A percentile compares a stretch with the other conserved stretches of the same genome.
Evolutionary conservation across 2,329 filamentous ascomycete species (phyloP).

Genomic region (Monascus ruber): DNA sequence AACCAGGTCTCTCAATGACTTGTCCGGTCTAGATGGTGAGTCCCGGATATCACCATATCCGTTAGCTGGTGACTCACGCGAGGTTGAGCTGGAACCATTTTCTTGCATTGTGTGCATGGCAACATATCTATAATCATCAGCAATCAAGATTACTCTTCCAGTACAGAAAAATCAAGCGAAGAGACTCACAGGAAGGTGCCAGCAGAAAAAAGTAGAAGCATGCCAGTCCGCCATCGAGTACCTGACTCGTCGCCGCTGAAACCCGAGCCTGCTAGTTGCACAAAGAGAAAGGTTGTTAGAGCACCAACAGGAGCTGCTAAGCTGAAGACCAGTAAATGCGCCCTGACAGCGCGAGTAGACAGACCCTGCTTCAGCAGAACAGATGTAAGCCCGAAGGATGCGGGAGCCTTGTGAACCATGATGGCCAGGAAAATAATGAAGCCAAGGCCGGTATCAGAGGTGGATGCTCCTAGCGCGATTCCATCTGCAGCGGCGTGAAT

Average conservation of each 20-base stretch:
- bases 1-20: slow-evolving; percentile 34
- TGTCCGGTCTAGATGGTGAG: slow-evolving; percentile 18
- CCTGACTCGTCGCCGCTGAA: slow-evolving; percentile 41
- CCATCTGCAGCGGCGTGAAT: slow-evolving; percentile 94
- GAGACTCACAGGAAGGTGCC: slow-evolving; percentile 80
- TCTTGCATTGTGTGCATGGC: slow-evolving; percentile 99
- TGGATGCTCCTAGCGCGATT: slow-evolving; percentile 88
- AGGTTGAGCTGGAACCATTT: slow-evolving; percentile 23
- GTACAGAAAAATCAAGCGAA: neutral
- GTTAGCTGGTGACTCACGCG: slow-evolving; percentile 26
- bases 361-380: slow-evolving; percentile 83
- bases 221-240: slow-evolving; percentile 80
- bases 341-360: slow-evolving; percentile 71
- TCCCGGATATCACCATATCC: slow-evolving; percentile 33
- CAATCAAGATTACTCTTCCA: neutral
- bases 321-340: slow-evolving; percentile 83
- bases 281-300: slow-evolving; percentile 67
- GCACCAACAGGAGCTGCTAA: slow-evolving; percentile 81
- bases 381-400: slow-evolving; percentile 87
- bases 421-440: slow-evolving; percentile 93
- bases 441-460: slow-evolving; percentile 64
- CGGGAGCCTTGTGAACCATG: slow-evolving; percentile 94
- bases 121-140: slow-evolving; percentile 56
- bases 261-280: slow-evolving; percentile 55
- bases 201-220: slow-evolving; percentile 85